Base-by-base conservation (phyloP, 192 early-diverging fungal species). In the Coemansia sp. region DNA sequence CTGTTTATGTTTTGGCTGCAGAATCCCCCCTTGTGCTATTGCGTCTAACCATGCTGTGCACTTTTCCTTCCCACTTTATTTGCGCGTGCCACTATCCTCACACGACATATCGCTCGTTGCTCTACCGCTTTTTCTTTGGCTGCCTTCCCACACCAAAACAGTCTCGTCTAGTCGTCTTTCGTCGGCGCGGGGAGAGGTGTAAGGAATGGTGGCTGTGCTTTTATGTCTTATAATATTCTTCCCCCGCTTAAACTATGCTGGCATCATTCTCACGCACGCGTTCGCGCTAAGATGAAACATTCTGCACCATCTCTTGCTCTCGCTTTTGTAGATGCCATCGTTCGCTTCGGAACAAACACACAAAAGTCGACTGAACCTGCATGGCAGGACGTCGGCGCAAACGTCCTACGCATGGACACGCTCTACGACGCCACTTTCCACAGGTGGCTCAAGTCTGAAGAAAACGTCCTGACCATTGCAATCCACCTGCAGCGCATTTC, bases 401-500 rank as follows among this genome's bases (percentile, higher is more conserved):
- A 89, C 64, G 86, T 91, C 40, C 82, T 86, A 61, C 85, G 84
- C 58, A 91, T 91, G 90, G 90, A 91, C 70, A 82, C 84, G 63
- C 86, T 88, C 3, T 91, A 91, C 57, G 90, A 89, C 48, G 88
- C 90, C 48, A 86, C 88, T 9, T 91, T 91, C 74, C 87, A 87
- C 75, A 82, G 86, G 43, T 91, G 90, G 90, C 81, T 91, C 2
- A 86, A 87, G 64, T 86, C 82, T 40, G 90, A 91, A 71, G 90
- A 89, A 52, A 91, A 91, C 68, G 87, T 91, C 12, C 81, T 86
- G 21, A 87, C 87, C 9, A 90, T 87, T 7, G 84, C 88, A 3
- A 85, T 84, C 46, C 90, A 90, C 58, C 71, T 91, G 28, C 87
- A 89, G 66, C 86, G 90, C 59, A 89, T 91, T 52, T 87, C 90